Conservation (phyloP, 306 rosid genomes). For the Senna tora region DNA sequence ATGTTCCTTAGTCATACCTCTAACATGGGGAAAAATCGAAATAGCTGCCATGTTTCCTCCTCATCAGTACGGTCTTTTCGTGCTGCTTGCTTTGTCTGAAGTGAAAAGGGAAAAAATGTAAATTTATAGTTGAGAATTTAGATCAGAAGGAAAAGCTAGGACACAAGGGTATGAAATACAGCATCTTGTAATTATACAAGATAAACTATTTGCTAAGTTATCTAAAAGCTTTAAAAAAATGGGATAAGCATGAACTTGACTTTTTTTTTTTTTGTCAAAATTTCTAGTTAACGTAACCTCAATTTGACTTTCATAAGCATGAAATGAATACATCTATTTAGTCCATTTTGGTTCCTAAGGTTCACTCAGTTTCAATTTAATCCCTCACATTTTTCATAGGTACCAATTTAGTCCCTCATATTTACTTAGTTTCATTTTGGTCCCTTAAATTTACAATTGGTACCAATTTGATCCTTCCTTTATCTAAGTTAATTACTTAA, state of each 20-base stretch:
- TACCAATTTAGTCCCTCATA: too few relatives aligned
- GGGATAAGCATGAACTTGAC: not conserved
- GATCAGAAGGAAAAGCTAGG: not conserved
- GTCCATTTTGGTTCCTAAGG: too few relatives aligned
- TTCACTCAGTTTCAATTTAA: too few relatives aligned
- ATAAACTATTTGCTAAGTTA: slow-evolving; percentile 17
- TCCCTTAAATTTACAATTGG: too few relatives aligned
- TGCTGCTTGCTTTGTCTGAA: slow-evolving; percentile 73
- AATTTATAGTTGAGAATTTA: slow-evolving; percentile 5
- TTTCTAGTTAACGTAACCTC: not conserved
- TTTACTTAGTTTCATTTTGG: too few relatives aligned
- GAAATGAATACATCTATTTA: slow-evolving; percentile 17
- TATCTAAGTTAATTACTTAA: too few relatives aligned
- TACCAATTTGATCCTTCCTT: too few relatives aligned
- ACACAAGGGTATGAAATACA: not conserved
- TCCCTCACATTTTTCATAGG: too few relatives aligned
- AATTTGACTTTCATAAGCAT: slow-evolving; percentile 27
- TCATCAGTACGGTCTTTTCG: slow-evolving; percentile 81
- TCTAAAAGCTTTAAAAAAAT: slow-evolving; percentile 18
- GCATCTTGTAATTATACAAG: not conserved
- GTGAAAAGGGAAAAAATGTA: slow-evolving; percentile 18
- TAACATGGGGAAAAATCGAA: slow-evolving; percentile 83
- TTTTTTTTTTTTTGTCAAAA: not conserved
- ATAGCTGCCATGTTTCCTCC: slow-evolving; percentile 92
- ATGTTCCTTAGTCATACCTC: slow-evolving; percentile 61